Evolutionary conservation across 108 stramenopile genomes (phyloP).

Genomic region (Cyclotella baltica): DNA sequence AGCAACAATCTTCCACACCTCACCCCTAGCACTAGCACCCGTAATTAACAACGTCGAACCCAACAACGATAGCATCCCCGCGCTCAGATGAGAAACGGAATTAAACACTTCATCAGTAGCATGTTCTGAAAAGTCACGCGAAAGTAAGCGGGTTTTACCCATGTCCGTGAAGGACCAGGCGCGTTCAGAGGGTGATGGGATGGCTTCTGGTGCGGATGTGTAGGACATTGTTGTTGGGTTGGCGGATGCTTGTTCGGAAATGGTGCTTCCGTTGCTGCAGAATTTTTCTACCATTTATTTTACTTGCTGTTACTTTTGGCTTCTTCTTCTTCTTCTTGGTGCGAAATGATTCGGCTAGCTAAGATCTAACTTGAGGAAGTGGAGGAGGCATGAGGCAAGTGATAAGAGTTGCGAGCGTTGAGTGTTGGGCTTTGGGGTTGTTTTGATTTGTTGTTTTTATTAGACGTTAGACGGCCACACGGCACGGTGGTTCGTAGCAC

Average conservation of each 20-base stretch:
- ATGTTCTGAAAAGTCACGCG: constrained; percentile 69
- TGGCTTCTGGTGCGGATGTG: not conserved
- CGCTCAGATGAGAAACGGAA: constrained; percentile 68
- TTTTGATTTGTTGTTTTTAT: no score
- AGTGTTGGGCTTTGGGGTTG: no score
- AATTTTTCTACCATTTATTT: no score
- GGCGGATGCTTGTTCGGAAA: not conserved
- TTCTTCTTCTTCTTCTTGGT: no score
- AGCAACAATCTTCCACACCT: constrained; percentile 81
- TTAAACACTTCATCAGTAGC: constrained; percentile 87
- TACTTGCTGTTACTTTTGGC: no score
- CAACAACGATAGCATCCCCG: constrained; percentile 64
- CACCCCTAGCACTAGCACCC: constrained; percentile 27
- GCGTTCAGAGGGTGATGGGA: not conserved
- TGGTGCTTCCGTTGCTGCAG: no score
- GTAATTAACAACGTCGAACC: constrained; percentile 66
- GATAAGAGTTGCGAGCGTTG: no score
- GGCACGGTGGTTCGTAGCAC: no score
- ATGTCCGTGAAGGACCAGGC: constrained; percentile 49
- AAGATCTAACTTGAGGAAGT: no score
- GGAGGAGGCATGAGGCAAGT: no score
- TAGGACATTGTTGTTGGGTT: not conserved
- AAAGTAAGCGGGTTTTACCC: constrained; percentile 32
- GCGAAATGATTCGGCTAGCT: no score
- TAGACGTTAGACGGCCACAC: no score